phyloP scores from a whole-genome alignment of 306 rosid genomes.

The Senna siamea region DNA sequence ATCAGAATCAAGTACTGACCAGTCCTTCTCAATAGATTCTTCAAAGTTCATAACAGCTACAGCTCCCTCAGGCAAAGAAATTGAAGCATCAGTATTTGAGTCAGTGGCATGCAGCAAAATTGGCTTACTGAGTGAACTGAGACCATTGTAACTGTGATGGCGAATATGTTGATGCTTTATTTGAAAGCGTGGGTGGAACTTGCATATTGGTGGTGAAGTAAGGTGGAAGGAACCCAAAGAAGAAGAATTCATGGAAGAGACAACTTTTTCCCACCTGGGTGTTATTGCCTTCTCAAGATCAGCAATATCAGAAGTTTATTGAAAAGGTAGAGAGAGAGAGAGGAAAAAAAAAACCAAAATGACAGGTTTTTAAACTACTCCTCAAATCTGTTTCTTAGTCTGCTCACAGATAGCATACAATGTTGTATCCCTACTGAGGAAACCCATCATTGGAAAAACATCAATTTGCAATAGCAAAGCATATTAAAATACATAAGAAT shows the following conservation, averaged over 20 bases:
- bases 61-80: conserved; percentile 57
- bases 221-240: conserved; percentile 43
- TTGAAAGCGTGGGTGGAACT: conserved; percentile 41
- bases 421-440: background rate
- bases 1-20: conserved; percentile 75
- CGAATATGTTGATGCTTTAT: conserved; percentile 31
- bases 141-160: background rate
- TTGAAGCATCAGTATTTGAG: conserved; percentile 47
- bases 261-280: background rate
- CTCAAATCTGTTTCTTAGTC: background rate
- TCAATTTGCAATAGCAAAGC: background rate
- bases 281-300: background rate
- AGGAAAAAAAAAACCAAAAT: too few species aligned
- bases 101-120: conserved; percentile 32
- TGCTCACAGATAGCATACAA: background rate
- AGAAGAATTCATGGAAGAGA: conserved; percentile 68
- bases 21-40: conserved; percentile 71
- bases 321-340: conserved; percentile 5
- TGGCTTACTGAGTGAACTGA: conserved; percentile 24
- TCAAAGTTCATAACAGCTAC: conserved; percentile 57
- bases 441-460: background rate
- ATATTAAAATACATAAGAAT: background rate
- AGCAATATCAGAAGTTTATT: background rate
- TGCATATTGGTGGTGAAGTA: conserved; percentile 40
- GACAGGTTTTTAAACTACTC: background rate